Percentiles rank a stretch among this genome's conserved stretches.
Conservation (phyloP, 495 filamentous ascomycete species). For the Schizothecium vesticola region DNA sequence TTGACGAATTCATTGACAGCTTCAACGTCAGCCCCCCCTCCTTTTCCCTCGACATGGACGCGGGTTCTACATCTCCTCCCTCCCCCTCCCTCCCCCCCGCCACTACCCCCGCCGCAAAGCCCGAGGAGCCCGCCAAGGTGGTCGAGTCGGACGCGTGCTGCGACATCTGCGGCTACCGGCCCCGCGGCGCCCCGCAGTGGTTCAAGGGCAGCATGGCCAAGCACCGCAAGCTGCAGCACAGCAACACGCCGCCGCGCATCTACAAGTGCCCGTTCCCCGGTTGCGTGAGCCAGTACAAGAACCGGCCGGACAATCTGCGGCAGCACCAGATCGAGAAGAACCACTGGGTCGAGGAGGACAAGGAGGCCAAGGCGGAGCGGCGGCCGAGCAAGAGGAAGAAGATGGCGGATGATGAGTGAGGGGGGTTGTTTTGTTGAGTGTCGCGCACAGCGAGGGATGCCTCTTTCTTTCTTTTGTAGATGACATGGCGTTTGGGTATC, state of each 20-base stretch:
- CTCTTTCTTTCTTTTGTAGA: not conserved
- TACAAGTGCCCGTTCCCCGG: conserved; percentile 45
- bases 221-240: conserved; percentile 47
- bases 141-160: conserved; percentile 38
- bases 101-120: not conserved
- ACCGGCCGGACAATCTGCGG: conserved; percentile 44
- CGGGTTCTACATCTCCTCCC: conserved; percentile 11
- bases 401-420: conserved; percentile 18
- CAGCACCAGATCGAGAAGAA: conserved; percentile 48
- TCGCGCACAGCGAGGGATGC: not conserved
- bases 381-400: conserved; percentile 44
- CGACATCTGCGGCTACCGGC: conserved; percentile 46
- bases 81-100: not conserved
- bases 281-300: conserved; percentile 45
- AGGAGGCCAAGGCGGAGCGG: conserved; percentile 11
- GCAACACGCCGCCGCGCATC: conserved; percentile 36
- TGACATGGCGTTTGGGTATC: not conserved
- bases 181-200: conserved; percentile 48
- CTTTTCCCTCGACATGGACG: conserved; percentile 5
- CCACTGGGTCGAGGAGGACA: conserved; percentile 39
- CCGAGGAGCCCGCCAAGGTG: conserved; percentile 17
- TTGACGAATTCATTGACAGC: conserved; percentile 23
- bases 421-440: not conserved
- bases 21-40: conserved; percentile 2
- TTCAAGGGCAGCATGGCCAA: conserved; percentile 51